phyloP scores from a whole-genome alignment of 1,139 yeast species.

The Taphrina pruni region DNA sequence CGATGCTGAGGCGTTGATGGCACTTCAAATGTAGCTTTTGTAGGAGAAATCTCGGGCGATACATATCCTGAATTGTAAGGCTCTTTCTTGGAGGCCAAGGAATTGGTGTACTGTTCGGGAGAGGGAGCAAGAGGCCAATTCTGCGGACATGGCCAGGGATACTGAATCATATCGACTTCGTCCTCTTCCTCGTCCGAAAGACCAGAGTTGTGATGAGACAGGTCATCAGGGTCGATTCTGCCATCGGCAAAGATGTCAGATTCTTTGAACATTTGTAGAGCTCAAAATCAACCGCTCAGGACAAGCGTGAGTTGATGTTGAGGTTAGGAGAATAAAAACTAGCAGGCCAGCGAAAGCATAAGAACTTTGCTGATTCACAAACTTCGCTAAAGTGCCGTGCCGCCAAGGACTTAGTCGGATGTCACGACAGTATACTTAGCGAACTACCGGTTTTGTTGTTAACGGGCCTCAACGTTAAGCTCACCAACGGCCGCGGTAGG shows the following conservation, averaged over 20 bases:
- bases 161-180: constrained; percentile 12
- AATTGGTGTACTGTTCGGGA: not conserved
- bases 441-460: no score
- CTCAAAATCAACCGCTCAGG: no score
- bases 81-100: not conserved
- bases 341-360: no score
- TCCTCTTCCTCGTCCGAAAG: not conserved
- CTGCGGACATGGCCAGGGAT: constrained; percentile 24
- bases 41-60: constrained; percentile 1
- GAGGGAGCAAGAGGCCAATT: constrained; percentile 21
- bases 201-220: not conserved
- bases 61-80: not conserved
- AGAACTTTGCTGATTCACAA: no score
- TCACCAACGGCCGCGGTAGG: no score
- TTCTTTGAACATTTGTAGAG: not conserved
- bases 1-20: not conserved
- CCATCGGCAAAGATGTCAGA: not conserved
- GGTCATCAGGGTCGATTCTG: constrained; percentile 4
- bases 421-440: no score
- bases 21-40: constrained; percentile 5
- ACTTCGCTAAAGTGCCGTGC: no score
- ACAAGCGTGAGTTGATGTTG: no score
- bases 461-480: no score
- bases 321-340: no score
- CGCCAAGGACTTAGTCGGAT: no score